Conservation (phyloP, 2,329 filamentous ascomycete species). For the Tolypocladium guangdongense region DNA sequence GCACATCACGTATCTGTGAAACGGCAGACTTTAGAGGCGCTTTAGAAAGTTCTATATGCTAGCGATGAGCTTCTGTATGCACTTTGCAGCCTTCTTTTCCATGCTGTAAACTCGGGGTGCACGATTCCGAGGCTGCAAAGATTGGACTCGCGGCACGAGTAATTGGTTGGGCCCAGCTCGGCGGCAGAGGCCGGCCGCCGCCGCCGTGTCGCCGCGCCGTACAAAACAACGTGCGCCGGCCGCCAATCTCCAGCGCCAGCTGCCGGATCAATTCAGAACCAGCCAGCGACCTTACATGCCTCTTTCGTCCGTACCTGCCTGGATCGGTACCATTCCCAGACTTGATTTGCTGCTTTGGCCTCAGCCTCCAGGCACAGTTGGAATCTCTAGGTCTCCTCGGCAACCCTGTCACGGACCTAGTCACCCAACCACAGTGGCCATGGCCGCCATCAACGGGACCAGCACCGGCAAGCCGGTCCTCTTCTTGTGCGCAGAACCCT, state of each 20-base stretch:
- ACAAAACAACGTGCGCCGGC: neutral
- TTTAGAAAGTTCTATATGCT: no score
- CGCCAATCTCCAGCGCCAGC: neutral
- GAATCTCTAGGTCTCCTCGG: no score
- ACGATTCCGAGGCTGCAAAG: neutral
- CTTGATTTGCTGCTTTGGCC: neutral
- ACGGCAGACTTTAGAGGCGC: neutral
- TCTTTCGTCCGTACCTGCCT: neutral
- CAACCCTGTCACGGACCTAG: neutral
- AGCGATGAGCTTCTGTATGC: no score
- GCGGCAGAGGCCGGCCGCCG: neutral
- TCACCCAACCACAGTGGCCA: constrained; percentile 9
- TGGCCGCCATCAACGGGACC: constrained; percentile 24
- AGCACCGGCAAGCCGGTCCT: constrained; percentile 25
- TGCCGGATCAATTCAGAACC: neutral
- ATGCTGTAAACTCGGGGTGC: neutral
- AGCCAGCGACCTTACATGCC: neutral
- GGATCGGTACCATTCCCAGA: neutral
- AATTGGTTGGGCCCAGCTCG: neutral
- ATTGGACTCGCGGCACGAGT: neutral
- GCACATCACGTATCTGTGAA: neutral
- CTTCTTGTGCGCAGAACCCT: constrained; percentile 26
- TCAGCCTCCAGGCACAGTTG: neutral
- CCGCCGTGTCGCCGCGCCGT: neutral
- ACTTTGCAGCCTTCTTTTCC: no score